Percentiles rank a stretch among this genome's conserved stretches.
Conservation (phyloP, 306 rosid species). For the Lagenaria siceraria region DNA sequence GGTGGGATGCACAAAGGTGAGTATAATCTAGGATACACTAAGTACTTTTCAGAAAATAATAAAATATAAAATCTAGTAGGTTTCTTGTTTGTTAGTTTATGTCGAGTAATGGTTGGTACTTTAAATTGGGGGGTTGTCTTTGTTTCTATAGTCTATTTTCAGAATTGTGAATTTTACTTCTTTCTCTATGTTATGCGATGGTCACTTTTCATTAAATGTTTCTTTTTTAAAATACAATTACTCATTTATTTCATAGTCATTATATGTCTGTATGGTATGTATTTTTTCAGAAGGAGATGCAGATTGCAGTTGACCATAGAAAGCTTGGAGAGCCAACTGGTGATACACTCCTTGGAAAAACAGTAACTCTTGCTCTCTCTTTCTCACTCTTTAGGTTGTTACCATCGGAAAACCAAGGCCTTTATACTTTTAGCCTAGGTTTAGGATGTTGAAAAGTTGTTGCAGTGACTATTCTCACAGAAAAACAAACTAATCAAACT, state of each 20-base stretch:
- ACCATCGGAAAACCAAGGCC: not conserved
- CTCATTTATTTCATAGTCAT: not conserved
- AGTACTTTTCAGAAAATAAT: no score
- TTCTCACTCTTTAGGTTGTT: not conserved
- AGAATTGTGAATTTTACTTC: not conserved
- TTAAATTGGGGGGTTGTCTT: not conserved
- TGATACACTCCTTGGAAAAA: constrained; percentile 70
- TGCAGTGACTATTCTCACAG: not conserved
- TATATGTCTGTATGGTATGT: not conserved
- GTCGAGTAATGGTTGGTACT: not conserved
- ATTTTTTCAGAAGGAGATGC: constrained; percentile 64
- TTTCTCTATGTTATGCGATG: not conserved
- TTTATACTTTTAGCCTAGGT: not conserved
- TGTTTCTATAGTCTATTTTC: not conserved
- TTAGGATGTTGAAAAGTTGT: not conserved
- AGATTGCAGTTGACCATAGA: constrained; percentile 43
- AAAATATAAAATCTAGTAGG: no score
- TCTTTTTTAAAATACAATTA: not conserved
- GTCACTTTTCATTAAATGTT: not conserved
- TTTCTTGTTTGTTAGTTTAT: not conserved
- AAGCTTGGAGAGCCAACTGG: constrained; percentile 69
- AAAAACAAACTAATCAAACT: not conserved
- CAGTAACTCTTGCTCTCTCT: constrained; percentile 34
- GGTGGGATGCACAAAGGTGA: no score
- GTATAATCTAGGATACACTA: no score